Evolutionary conservation across 2,329 filamentous ascomycete genomes (phyloP).

Genomic region (Hypoxylon sp.): DNA sequence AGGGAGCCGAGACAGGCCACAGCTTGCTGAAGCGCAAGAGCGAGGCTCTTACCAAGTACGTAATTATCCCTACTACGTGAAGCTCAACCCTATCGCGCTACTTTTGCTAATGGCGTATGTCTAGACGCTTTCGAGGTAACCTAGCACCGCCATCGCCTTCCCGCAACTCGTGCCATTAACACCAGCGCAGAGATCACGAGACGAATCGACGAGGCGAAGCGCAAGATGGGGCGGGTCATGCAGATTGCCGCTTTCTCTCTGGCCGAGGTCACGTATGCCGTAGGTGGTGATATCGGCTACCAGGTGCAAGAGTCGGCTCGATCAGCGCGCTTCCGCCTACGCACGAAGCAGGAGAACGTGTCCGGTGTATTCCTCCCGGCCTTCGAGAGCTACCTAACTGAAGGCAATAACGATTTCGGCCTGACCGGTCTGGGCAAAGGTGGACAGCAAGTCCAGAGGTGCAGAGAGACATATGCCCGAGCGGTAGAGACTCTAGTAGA

Average conservation of each 20-base stretch:
- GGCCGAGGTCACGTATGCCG: conserved; percentile 96
- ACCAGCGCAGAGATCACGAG: conserved; percentile 82
- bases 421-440: conserved; percentile 96
- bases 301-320: conserved; percentile 97
- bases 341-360: conserved; percentile 98
- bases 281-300: conserved; percentile 94
- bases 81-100: not conserved
- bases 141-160: not conserved
- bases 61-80: conserved; percentile 26
- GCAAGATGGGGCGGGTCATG: conserved; percentile 99
- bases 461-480: conserved; percentile 93
- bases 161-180: conserved; percentile 9
- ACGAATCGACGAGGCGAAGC: conserved; percentile 98
- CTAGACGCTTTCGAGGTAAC: conserved; percentile 87
- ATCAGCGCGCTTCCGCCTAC: conserved; percentile 89
- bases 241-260: conserved; percentile 98
- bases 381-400: conserved; percentile 90
- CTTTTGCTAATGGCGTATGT: conserved; percentile 24
- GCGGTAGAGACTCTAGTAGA: conserved; percentile 97
- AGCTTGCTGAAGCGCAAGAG: conserved; percentile 97
- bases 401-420: conserved; percentile 94
- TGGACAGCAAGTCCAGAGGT: conserved; percentile 95
- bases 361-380: conserved; percentile 94
- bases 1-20: conserved; percentile 91
- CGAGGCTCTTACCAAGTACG: conserved; percentile 95